Conservation (phyloP, 2,329 filamentous ascomycete species). For the Verticillium tricorpus region DNA sequence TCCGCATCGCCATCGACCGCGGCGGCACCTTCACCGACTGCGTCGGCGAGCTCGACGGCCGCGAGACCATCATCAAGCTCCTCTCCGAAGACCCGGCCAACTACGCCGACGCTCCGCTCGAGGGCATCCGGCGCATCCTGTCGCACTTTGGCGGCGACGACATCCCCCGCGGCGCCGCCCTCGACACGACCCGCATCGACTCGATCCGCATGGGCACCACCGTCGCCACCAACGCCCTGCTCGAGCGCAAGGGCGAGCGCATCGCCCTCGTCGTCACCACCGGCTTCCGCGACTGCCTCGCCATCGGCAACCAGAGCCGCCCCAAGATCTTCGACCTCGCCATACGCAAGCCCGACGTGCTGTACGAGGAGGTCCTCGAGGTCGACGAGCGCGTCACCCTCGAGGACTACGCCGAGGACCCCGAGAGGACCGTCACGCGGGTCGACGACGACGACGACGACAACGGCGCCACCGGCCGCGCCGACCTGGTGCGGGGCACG, state of each 20-base stretch:
- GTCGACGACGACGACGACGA: conserved; percentile 43
- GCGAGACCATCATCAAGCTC: conserved; percentile 81
- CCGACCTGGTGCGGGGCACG: conserved; percentile 62
- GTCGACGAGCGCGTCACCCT: conserved; percentile 86
- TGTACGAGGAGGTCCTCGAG: conserved; percentile 84
- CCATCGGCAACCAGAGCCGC: conserved; percentile 86
- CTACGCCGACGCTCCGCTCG: conserved; percentile 85
- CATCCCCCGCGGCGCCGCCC: conserved; percentile 71
- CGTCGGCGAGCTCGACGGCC: conserved; percentile 73
- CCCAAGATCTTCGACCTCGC: conserved; percentile 89
- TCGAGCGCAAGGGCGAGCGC: conserved; percentile 85
- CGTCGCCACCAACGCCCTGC: conserved; percentile 84
- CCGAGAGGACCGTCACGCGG: conserved; percentile 43
- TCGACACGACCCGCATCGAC: conserved; percentile 81
- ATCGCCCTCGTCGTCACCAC: conserved; percentile 84
- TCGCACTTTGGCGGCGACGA: conserved; percentile 69
- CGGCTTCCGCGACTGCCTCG: conserved; percentile 82
- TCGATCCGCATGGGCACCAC: conserved; percentile 96
- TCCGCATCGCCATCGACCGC: conserved; percentile 73
- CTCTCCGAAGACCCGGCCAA: conserved; percentile 87
- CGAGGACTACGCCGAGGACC: conserved; percentile 89
- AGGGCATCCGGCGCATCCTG: conserved; percentile 84
- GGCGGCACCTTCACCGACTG: conserved; percentile 93
- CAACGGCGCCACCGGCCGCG: too few species aligned
- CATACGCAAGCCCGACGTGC: conserved; percentile 79